Evolutionary conservation across 352 stramenopile genomes (phyloP).

Genomic region (Pythium volutum): DNA sequence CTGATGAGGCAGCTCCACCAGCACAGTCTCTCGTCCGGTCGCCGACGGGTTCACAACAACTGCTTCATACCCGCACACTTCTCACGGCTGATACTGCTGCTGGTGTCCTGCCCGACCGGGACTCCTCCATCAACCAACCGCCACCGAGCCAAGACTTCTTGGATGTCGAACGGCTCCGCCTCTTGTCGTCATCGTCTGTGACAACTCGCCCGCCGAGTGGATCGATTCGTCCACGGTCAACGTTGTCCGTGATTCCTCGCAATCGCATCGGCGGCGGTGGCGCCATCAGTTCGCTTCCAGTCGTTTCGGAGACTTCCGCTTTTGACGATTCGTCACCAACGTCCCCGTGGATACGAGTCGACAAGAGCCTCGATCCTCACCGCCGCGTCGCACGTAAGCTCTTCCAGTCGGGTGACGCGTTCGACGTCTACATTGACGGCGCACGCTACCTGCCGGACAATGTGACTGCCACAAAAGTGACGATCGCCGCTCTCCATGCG

Average conservation of each 20-base stretch:
- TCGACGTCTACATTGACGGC: constrained; percentile 81
- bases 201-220: constrained; percentile 9
- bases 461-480: constrained; percentile 66
- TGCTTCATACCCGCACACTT: background rate
- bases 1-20: too few relatives aligned
- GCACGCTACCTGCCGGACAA: constrained; percentile 72
- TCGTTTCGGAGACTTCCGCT: constrained; percentile 3
- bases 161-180: constrained; percentile 27
- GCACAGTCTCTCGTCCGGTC: background rate
- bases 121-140: background rate
- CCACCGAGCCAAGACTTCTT: constrained; percentile 16
- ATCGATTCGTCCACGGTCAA: constrained; percentile 15
- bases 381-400: constrained; percentile 14
- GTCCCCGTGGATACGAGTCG: constrained; percentile 33
- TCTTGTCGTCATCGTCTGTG: constrained; percentile 26
- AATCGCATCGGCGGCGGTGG: constrained; percentile 5
- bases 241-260: constrained; percentile 15
- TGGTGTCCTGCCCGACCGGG: background rate
- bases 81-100: background rate
- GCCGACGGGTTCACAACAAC: background rate
- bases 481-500: constrained; percentile 51
- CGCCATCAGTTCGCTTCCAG: background rate
- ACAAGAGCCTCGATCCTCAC: constrained; percentile 32
- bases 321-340: constrained; percentile 7
- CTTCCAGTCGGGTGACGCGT: constrained; percentile 66